Percentiles rank a stretch among this genome's conserved stretches.
phyloP scores from a whole-genome alignment of 768 basidiomycete species.

The Podaxis sp. region DNA sequence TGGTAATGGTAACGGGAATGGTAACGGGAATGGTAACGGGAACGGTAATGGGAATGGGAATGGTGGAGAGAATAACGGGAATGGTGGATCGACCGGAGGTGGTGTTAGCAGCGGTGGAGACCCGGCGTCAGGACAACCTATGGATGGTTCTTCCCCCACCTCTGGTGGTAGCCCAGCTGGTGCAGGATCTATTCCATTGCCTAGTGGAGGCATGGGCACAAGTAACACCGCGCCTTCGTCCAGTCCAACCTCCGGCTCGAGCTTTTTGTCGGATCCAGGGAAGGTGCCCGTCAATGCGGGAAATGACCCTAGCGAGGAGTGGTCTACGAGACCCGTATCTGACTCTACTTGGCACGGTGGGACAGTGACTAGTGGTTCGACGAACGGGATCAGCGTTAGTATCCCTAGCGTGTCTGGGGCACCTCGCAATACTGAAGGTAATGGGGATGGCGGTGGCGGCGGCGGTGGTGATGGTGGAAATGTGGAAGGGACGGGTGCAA shows the following conservation, averaged over 20 bases:
- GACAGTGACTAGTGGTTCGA: neutral
- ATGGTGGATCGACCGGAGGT: neutral
- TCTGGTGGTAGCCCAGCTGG: neutral
- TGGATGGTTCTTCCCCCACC: constrained; percentile 1
- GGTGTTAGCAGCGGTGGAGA: neutral
- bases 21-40: constrained; percentile 16
- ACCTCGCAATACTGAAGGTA: neutral
- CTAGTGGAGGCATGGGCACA: neutral
- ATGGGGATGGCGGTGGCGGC: neutral
- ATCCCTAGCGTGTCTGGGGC: constrained; percentile 3
- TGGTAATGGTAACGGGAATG: constrained; percentile 13
- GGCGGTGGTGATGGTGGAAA: constrained; percentile 7
- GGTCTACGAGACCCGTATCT: neutral
- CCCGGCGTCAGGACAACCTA: neutral
- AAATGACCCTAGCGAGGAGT: neutral
- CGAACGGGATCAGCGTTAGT: neutral
- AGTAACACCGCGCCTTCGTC: neutral
- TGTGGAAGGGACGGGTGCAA: neutral
- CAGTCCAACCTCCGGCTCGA: neutral
- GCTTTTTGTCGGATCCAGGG: neutral
- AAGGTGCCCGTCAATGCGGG: constrained; percentile 4
- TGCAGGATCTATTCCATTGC: neutral
- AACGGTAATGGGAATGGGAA: constrained; percentile 17
- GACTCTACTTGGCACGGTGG: neutral
- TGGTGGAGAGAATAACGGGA: neutral